Evolutionary conservation across 2,329 filamentous ascomycete genomes (phyloP).

Genomic region (Gaeumannomyces sp.): DNA sequence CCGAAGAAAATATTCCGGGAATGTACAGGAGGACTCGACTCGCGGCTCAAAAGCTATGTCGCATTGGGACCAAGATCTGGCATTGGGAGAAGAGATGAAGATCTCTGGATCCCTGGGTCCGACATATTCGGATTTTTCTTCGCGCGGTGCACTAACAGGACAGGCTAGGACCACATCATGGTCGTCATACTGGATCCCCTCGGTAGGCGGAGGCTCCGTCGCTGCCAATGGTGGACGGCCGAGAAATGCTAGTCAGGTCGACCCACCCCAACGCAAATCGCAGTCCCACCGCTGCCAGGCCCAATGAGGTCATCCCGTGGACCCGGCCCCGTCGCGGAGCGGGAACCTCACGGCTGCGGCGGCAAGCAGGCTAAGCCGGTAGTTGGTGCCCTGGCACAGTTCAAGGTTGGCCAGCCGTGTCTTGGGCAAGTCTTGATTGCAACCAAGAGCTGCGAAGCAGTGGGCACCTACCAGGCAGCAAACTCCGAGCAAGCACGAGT

Average conservation of each 20-base stretch:
- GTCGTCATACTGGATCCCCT: not conserved
- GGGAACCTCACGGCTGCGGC: not conserved
- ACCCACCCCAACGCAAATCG: too few relatives aligned
- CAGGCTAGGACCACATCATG: too few relatives aligned
- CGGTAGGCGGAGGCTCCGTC: not conserved
- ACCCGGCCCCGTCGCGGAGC: not conserved
- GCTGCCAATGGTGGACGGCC: not conserved
- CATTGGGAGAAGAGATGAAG: not conserved
- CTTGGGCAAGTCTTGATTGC: not conserved
- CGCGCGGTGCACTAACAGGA: not conserved
- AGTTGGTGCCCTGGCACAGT: not conserved
- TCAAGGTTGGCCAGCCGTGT: not conserved
- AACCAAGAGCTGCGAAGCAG: not conserved
- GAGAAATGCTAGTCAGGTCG: not conserved
- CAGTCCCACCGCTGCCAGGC: not conserved
- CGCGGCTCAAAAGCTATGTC: not conserved
- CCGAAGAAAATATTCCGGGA: not conserved
- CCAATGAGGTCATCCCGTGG: conserved; percentile 10
- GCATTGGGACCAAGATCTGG: not conserved
- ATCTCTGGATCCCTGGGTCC: not conserved
- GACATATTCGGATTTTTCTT: not conserved
- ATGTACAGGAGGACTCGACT: not conserved
- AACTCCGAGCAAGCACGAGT: not conserved
- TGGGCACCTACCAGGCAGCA: too few relatives aligned
- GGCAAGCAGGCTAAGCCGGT: not conserved